A percentile compares a stretch with the other conserved stretches of the same genome.
Evolutionary conservation across 306 rosid genomes (phyloP).

Genomic region (Betula pendula): DNA sequence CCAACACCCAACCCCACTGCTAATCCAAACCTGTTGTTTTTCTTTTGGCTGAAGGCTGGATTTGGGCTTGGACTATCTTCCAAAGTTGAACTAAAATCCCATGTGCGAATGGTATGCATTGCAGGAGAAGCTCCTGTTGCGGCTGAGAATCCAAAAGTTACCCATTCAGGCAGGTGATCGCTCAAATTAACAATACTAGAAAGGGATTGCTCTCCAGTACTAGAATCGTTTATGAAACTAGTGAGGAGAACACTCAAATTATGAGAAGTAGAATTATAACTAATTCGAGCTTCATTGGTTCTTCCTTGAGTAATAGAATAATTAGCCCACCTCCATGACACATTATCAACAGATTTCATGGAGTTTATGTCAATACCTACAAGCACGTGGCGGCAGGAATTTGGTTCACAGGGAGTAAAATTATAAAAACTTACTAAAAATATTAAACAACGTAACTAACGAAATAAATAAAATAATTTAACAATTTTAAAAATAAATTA

Average conservation of each 20-base stretch:
- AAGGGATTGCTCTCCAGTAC: slow-evolving; percentile 2
- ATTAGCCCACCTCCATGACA: slow-evolving; percentile 30
- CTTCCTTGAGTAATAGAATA: slow-evolving; percentile 16
- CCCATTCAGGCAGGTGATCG: slow-evolving; percentile 20
- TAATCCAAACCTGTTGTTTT: no score
- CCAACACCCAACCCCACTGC: no score
- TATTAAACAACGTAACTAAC: no score
- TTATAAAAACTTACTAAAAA: no score
- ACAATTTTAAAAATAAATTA: no score
- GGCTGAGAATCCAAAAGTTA: slow-evolving; percentile 40
- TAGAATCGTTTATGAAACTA: neutral
- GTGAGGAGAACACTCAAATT: slow-evolving; percentile 39
- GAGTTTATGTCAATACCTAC: slow-evolving; percentile 48
- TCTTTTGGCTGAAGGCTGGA: no score
- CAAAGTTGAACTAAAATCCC: neutral
- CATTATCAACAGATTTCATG: slow-evolving; percentile 26
- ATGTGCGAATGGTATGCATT: neutral
- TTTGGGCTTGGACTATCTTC: no score
- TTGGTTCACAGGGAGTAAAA: no score
- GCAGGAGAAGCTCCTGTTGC: neutral
- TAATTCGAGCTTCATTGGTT: slow-evolving; percentile 32
- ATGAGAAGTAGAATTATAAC: slow-evolving; percentile 32
- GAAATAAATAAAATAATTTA: no score
- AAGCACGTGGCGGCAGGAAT: no score
- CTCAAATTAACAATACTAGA: slow-evolving; percentile 25